Conservation (phyloP, 108 stramenopile genomes). For the Nitzschia sp. region DNA sequence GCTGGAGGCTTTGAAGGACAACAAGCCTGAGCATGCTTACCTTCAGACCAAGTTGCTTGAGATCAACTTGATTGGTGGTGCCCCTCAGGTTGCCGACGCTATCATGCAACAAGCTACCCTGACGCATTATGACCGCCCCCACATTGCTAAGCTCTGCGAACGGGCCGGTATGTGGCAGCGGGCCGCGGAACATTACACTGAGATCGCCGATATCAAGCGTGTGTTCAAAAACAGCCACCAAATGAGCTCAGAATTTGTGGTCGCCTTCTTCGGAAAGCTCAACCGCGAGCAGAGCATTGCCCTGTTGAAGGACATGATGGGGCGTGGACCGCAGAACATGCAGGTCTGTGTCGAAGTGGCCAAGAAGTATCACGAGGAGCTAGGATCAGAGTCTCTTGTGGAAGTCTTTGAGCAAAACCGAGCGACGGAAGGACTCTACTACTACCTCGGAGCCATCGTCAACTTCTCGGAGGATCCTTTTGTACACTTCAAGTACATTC, state of each 20-base stretch:
- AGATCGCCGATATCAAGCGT: conserved; percentile 98
- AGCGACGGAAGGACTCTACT: conserved; percentile 96
- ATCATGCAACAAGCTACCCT: conserved; percentile 99
- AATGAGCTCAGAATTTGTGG: conserved; percentile 96
- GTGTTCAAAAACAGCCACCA: conserved; percentile 96
- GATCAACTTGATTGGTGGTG: conserved; percentile 99
- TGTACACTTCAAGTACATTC: conserved; percentile 99
- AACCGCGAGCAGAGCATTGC: conserved; percentile 92
- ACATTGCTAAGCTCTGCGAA: conserved; percentile 98
- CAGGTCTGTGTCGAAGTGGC: conserved; percentile 96
- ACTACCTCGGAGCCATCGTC: conserved; percentile 96
- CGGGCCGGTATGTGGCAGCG: conserved; percentile 98
- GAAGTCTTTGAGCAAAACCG: conserved; percentile 96
- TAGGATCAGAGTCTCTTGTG: conserved; percentile 92
- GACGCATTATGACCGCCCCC: conserved; percentile 96
- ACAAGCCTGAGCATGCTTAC: conserved; percentile 98
- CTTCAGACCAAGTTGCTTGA: conserved; percentile 99
- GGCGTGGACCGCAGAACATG: conserved; percentile 92
- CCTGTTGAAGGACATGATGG: conserved; percentile 96
- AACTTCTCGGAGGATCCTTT: conserved; percentile 95
- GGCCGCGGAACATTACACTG: conserved; percentile 99
- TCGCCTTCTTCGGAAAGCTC: conserved; percentile 96
- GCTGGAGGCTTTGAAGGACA: conserved; percentile 98
- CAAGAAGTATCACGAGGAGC: conserved; percentile 98
- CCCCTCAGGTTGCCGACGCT: conserved; percentile 99